A percentile compares a stretch with the other conserved stretches of the same genome.
Evolutionary conservation across 2,329 filamentous ascomycete genomes (phyloP).

Genomic region (Colletotrichum sp.): DNA sequence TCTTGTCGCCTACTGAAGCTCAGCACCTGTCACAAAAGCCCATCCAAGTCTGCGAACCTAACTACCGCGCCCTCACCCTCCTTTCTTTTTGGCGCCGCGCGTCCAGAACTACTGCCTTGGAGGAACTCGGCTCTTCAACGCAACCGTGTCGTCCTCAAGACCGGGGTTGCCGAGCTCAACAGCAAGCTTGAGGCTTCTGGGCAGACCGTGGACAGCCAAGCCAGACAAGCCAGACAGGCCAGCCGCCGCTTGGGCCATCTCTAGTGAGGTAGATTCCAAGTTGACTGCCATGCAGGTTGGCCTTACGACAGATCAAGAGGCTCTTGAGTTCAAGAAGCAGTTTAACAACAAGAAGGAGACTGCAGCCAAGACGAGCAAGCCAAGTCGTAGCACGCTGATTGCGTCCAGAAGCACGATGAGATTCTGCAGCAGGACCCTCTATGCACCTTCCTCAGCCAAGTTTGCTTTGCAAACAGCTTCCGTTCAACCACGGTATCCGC

Average conservation of each 20-base stretch:
- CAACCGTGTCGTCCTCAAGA: background rate
- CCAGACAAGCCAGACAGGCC: background rate
- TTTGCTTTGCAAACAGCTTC: background rate
- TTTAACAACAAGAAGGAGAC: background rate
- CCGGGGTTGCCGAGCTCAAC: background rate
- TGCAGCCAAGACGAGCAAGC: background rate
- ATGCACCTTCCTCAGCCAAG: background rate
- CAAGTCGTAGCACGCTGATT: background rate
- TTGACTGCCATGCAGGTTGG: background rate
- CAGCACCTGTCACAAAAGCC: background rate
- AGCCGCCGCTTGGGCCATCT: background rate
- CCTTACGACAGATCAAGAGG: background rate
- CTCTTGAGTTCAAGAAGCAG: background rate
- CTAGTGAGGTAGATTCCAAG: background rate
- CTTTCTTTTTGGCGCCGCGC: background rate
- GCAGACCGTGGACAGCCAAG: background rate
- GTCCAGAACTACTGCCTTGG: background rate
- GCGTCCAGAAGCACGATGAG: background rate
- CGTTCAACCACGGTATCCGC: background rate
- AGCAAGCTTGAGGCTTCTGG: background rate
- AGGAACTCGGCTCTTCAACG: background rate
- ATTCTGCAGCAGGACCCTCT: background rate
- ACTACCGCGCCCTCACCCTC: background rate
- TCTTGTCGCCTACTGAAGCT: background rate
- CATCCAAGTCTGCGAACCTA: background rate